phyloP scores from a whole-genome alignment of 345 rosid species.

The Lepidium africanum region DNA sequence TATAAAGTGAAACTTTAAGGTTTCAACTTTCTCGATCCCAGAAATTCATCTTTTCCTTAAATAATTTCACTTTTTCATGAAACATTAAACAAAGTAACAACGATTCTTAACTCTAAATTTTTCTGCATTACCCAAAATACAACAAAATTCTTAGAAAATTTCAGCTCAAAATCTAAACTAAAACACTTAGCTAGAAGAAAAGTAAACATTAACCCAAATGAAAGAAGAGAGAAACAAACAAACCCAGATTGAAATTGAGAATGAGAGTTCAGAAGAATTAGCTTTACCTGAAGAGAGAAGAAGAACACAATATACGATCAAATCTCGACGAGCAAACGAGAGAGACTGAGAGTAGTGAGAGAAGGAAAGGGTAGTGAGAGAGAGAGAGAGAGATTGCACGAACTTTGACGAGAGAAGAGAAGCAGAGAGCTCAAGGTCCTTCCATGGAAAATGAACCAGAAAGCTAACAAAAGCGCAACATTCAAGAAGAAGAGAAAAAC shows the following conservation, averaged over 20 bases:
- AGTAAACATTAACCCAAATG: background rate
- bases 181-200: background rate
- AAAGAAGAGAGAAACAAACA: background rate
- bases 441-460: slow-evolving; percentile 58
- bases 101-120: background rate
- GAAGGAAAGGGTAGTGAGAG: background rate
- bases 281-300: slow-evolving; percentile 1
- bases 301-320: slow-evolving; percentile 16
- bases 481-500: slow-evolving; percentile 19
- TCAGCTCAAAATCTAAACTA: background rate
- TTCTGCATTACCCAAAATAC: background rate
- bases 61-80: background rate
- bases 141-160: background rate
- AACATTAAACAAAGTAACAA: background rate
- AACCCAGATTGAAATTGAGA: background rate
- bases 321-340: background rate
- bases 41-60: background rate
- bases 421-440: slow-evolving; percentile 38
- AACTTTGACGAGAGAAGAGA: slow-evolving; percentile 22
- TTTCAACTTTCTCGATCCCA: background rate
- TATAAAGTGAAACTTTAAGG: background rate
- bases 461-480: slow-evolving; percentile 36
- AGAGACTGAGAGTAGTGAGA: background rate
- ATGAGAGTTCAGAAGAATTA: background rate
- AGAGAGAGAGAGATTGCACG: slow-evolving; percentile 20